Conservation (phyloP, 768 basidiomycete species). For the Boletus rex-veris region DNA sequence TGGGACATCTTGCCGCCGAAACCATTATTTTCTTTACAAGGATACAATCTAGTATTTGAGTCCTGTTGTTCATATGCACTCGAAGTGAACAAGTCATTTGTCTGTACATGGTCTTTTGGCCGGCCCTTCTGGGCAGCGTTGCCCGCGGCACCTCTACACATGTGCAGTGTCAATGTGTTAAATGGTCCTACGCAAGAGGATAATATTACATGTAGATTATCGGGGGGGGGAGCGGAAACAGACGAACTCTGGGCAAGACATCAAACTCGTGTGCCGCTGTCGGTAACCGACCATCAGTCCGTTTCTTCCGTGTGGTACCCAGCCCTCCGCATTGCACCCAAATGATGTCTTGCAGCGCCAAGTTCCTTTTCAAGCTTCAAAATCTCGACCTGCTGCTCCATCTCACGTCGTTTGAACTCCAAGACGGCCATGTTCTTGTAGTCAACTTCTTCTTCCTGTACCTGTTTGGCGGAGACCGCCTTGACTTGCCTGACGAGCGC, state of each 20-base stretch:
- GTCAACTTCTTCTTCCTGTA: constrained; percentile 70
- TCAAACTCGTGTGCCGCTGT: neutral
- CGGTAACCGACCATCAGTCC: constrained; percentile 38
- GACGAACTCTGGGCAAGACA: neutral
- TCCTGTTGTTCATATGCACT: neutral
- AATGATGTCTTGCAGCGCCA: constrained; percentile 75
- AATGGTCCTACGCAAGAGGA: constrained; percentile 2
- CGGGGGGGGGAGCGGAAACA: constrained; percentile 7
- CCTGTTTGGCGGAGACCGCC: constrained; percentile 83
- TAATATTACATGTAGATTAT: constrained; percentile 28
- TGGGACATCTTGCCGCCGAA: too few species aligned
- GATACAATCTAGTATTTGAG: too few species aligned
- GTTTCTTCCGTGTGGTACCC: constrained; percentile 88
- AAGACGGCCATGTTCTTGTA: constrained; percentile 91
- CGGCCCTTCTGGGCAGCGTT: too few species aligned
- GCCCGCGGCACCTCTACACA: too few species aligned
- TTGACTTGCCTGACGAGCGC: constrained; percentile 96
- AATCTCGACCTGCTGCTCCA: constrained; percentile 99
- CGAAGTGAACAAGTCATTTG: neutral
- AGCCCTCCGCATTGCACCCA: constrained; percentile 84
- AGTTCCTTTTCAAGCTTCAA: constrained; percentile 94
- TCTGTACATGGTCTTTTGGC: too few species aligned
- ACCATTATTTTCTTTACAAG: too few species aligned
- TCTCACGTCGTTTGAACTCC: constrained; percentile 96
- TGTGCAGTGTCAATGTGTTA: neutral